These are phyloP conservation scores for Rauvolfia tetraphylla DNA, from an alignment of 257 asterid species.

Conservation along the genomic window DNA sequence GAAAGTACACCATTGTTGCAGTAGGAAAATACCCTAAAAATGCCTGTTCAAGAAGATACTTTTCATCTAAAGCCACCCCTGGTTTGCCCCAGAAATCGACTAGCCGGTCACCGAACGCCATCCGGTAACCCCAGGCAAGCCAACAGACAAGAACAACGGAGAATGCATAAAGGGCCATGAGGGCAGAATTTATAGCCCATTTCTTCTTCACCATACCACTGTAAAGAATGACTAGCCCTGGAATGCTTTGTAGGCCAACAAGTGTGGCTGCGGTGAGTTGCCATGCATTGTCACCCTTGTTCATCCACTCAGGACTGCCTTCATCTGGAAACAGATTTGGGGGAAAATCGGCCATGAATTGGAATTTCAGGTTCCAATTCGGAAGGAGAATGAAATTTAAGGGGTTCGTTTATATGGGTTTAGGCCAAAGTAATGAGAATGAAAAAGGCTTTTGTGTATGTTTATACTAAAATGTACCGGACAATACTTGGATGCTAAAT, in stretches of 20 bases:
- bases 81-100: slow-evolving; percentile 42
- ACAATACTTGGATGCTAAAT: background rate
- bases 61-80: slow-evolving; percentile 31
- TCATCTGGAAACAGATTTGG: slow-evolving; percentile 34
- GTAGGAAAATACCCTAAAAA: slow-evolving; percentile 46
- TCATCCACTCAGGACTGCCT: slow-evolving; percentile 49
- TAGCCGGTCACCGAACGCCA: slow-evolving; percentile 42
- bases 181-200: slow-evolving; percentile 53
- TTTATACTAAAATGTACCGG: background rate
- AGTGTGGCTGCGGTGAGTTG: slow-evolving; percentile 56
- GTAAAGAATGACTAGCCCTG: slow-evolving; percentile 50
- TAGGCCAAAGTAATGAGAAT: background rate
- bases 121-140: slow-evolving; percentile 53
- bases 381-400: background rate
- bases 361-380: no score
- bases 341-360: slow-evolving; percentile 23
- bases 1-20: slow-evolving; percentile 58
- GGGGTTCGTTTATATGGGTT: no score
- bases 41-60: slow-evolving; percentile 41
- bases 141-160: slow-evolving; percentile 48
- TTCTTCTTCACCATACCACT: slow-evolving; percentile 49
- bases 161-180: slow-evolving; percentile 56
- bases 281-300: slow-evolving; percentile 67
- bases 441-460: background rate
- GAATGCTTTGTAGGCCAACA: slow-evolving; percentile 53